Conservation (phyloP, 257 asterid species). For the Forsythia viridissima region DNA sequence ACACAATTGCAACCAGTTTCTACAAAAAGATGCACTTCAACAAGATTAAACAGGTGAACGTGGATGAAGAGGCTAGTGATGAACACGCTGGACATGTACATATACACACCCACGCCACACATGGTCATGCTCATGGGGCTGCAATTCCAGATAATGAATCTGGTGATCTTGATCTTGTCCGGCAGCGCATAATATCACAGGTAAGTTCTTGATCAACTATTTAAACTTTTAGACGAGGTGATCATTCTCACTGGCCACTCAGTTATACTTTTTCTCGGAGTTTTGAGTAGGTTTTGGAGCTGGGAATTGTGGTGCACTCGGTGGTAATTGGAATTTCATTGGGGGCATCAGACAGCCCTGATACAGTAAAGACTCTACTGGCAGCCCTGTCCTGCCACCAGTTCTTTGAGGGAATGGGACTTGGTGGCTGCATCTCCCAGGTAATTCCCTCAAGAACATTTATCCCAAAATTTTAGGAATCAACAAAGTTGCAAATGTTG, state of each 20-base stretch:
- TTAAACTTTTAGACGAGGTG: constrained; percentile 24
- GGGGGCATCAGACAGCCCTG: constrained; percentile 48
- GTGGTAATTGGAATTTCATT: constrained; percentile 59
- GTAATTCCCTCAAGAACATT: constrained; percentile 22
- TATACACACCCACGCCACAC: constrained; percentile 32
- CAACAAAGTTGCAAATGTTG: constrained; percentile 30
- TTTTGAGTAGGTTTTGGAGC: constrained; percentile 51
- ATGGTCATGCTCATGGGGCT: constrained; percentile 35
- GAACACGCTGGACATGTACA: constrained; percentile 29
- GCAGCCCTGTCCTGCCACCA: constrained; percentile 64
- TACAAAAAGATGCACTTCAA: constrained; percentile 31
- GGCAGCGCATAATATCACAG: constrained; percentile 61
- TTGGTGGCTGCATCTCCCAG: constrained; percentile 72
- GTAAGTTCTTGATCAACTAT: constrained; percentile 25
- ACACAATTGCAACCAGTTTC: constrained; percentile 41
- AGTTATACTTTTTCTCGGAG: too few species aligned
- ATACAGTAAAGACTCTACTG: constrained; percentile 48
- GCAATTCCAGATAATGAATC: constrained; percentile 13
- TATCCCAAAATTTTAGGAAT: constrained; percentile 25
- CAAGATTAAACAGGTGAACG: constrained; percentile 22
- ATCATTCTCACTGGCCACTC: background rate
- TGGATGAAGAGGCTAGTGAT: constrained; percentile 24
- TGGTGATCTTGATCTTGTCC: constrained; percentile 34
- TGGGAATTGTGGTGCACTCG: constrained; percentile 65
- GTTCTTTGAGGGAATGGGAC: constrained; percentile 70